Evolutionary conservation across 257 asterid genomes (phyloP).

Genomic region (Solanum pennellii): DNA sequence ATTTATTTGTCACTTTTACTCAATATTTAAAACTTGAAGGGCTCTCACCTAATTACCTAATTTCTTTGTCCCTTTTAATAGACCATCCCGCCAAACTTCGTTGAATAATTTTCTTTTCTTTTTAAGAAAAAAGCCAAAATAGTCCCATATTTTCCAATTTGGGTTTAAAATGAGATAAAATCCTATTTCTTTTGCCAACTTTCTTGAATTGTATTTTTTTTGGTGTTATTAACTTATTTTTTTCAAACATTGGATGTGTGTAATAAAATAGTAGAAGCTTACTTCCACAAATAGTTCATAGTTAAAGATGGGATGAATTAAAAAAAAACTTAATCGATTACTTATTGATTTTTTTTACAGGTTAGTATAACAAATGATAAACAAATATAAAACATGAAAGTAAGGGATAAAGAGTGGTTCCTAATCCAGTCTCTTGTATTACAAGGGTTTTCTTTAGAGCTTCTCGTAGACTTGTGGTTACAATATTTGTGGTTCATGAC

Average conservation of each 20-base stretch:
- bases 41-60: too few species aligned
- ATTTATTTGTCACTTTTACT: too few species aligned
- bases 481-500: not conserved
- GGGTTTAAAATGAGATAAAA: not conserved
- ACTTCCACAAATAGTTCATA: not conserved
- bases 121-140: not conserved
- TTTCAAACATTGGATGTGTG: not conserved
- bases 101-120: not conserved
- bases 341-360: too few species aligned
- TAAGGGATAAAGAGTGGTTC: not conserved
- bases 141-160: not conserved
- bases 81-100: not conserved
- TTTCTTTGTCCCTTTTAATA: too few species aligned
- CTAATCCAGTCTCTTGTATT: not conserved
- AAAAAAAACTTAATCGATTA: not conserved
- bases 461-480: not conserved
- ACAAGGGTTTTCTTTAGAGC: not conserved
- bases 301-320: not conserved
- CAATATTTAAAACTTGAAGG: too few species aligned
- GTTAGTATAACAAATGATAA: not conserved
- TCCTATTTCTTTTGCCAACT: not conserved
- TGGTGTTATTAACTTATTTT: not conserved
- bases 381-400: not conserved
- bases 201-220: not conserved
- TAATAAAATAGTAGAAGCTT: not conserved